Evolutionary conservation across 768 basidiomycete genomes (phyloP).

Genomic region (Suillus weaverae): DNA sequence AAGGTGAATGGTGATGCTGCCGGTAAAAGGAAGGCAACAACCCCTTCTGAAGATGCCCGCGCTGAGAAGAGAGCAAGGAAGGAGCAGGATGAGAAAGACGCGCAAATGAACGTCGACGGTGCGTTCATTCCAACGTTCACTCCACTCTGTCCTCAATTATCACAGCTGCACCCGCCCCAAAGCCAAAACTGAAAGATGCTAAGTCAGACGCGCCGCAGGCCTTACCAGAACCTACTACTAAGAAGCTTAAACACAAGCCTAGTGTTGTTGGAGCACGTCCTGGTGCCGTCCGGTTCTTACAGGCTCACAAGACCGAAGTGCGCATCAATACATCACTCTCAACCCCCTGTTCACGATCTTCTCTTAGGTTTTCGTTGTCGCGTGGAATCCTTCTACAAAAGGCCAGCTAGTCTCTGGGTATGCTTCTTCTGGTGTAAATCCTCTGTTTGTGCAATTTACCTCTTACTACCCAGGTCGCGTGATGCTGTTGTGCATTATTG

Average conservation of each 20-base stretch:
- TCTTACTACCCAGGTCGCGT: conserved; percentile 55
- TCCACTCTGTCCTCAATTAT: conserved; percentile 4
- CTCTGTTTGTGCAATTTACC: conserved; percentile 10
- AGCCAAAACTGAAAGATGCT: conserved; percentile 18
- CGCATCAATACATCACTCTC: conserved; percentile 4
- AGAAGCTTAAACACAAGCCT: conserved; percentile 41
- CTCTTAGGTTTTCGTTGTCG: conserved; percentile 73
- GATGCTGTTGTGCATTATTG: conserved; percentile 76
- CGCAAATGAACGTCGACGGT: conserved; percentile 44
- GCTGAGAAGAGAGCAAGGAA: conserved; percentile 65
- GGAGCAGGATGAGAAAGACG: conserved; percentile 40
- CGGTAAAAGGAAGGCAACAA: conserved; percentile 53
- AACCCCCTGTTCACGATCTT: conserved; percentile 10
- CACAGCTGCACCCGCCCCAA: conserved; percentile 16
- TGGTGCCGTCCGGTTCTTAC: conserved; percentile 46
- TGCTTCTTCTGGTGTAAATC: conserved; percentile 19
- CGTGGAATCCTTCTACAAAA: conserved; percentile 68
- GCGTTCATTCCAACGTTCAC: conserved; percentile 28
- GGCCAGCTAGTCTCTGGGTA: conserved; percentile 75
- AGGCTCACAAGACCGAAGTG: conserved; percentile 53
- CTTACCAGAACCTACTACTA: conserved; percentile 18
- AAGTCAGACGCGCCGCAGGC: conserved; percentile 24
- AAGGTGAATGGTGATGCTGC: conserved; percentile 21
- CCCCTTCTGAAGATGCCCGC: conserved; percentile 48
- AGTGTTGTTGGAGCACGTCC: conserved; percentile 30